Percentiles rank a stretch among this genome's conserved stretches.
Conservation (phyloP, 805 yeast genomes). For the Debaryomyces maramus region DNA sequence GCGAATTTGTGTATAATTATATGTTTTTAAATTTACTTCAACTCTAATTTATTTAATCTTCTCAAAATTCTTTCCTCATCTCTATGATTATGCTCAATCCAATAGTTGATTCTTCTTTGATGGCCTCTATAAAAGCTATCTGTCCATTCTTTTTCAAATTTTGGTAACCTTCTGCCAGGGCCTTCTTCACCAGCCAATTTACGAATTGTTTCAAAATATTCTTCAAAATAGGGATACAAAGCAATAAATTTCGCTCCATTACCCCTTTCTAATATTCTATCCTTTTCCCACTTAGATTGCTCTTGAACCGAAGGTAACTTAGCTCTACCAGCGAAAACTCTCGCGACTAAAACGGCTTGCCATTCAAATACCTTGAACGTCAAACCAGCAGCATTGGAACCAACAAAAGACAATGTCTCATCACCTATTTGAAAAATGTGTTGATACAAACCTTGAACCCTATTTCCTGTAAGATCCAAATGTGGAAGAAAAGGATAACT, state of each 20-base stretch:
- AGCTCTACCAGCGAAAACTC: conserved; percentile 31
- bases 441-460: conserved; percentile 29
- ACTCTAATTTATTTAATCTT: too few relatives aligned
- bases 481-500: conserved; percentile 22
- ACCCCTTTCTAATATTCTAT: conserved; percentile 27
- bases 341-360: conserved; percentile 37
- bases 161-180: conserved; percentile 23
- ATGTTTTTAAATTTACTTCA: too few relatives aligned
- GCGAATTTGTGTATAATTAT: too few relatives aligned
- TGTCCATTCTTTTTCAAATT: conserved; percentile 20
- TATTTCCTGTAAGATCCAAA: conserved; percentile 23
- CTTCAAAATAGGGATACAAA: conserved; percentile 20
- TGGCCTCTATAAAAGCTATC: conserved; percentile 20
- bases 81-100: conserved; percentile 12
- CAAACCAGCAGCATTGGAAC: conserved; percentile 38
- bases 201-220: conserved; percentile 21
- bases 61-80: too few relatives aligned
- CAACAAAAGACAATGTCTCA: conserved; percentile 34
- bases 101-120: conserved; percentile 17
- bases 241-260: conserved; percentile 16
- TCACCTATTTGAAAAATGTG: conserved; percentile 34
- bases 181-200: conserved; percentile 21
- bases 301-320: conserved; percentile 27
- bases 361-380: conserved; percentile 42
- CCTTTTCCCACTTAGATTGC: conserved; percentile 30